Base-by-base conservation (phyloP, 2,329 filamentous ascomycete genomes). In the Cercospora janseana region DNA sequence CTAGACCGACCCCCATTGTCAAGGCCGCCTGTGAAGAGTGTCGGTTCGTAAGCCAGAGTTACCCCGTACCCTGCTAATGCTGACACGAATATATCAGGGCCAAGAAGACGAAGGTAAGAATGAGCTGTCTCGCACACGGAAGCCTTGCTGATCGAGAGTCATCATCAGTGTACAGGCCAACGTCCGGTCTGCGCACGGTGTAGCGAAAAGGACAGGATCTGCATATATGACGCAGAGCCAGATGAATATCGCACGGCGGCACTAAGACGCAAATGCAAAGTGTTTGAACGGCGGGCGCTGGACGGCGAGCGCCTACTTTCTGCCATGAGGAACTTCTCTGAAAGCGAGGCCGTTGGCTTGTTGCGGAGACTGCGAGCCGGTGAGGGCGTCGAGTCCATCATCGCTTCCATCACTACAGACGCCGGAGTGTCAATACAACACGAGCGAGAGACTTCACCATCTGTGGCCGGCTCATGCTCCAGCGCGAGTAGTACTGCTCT, bases 11-110 rank as follows among this genome's bases (percentile, higher is more conserved):
- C 10, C 37, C 46, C 5, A 49, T 43, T 20, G 23, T 49, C 9
- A 49, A 49, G 21, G 46, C 46, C 35, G 46, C 46, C 9, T 49
- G 46, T 13, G 37, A 42, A 43, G 46, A 49, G 8, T 49, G 46
- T 29, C 27, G 38, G 46, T 42, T 24, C 15, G 18, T 34, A 6
- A 3, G 21, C 3, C 2, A 13, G 7, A 20, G n/a, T 9, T 15
- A 10, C 20, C 9, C 10, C 15, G 2, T 13, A 4, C 6, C 20
- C 6, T 31, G 27, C 41, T 44, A 15, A 44, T 35, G 2, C n/a
- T 12, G n/a, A 9, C 31, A 15, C 20, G 23, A 18, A 20, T 13
- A 9, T 23, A n/a, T 2, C 28, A 42, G 38, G 23, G 23, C 8
- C n/a, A 38, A 24, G 9, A 49, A 49, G 29, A 43, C 37, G 12